Base-by-base conservation (phyloP, 1,139 yeast species). In the Candida labiduridarum region DNA sequence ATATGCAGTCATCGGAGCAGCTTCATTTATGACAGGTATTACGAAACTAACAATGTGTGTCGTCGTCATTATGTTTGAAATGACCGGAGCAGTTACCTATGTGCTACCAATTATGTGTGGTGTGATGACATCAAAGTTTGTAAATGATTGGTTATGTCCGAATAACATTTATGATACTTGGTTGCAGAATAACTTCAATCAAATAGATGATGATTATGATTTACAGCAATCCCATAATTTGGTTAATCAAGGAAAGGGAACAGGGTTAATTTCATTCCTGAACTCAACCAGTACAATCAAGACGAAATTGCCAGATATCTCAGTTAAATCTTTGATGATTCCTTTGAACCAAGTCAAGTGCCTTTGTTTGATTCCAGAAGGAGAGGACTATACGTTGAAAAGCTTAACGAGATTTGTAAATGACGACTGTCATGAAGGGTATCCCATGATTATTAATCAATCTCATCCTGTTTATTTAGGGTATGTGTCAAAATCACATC, bases 1-100 rank as follows among this genome's bases (percentile, higher is more conserved):
- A 0, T 82, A 82, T 59, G 85, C 87, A 0, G 84, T 82, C 12
- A 82, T 82, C 40, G 85, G 85, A 0, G 83, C 85, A 0, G 85
- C 84, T 0, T 71, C 85, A 5, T 80, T 80, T 56, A 72, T 80
- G 70, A 72, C 85, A 0, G 84, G 85, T 2, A 72, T 80, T 27
- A 81, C 86, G 15, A 82, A 81, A 56, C 68, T 82, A 55, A 79
- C 82, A 34, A 76, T 82, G 69, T 72, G 81, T 30, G 83, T 80
- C 15, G 85, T 82, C 39, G 84, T 82, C 16, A 76, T 82, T 39
- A 68, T 80, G 44, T 81, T 81, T 59, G 87, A 82, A 62, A 60
- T 81, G 33, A 80, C 86, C 0, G 87, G 87, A 14, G 87, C 87
- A 0, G 72, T 82, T 19, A 72, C 83, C 0, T 82, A 82, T 55